Percentiles rank a stretch among this genome's conserved stretches.
phyloP scores from a whole-genome alignment of 192 early-diverging fungal genomes.

The Cetraspora pellucida region DNA sequence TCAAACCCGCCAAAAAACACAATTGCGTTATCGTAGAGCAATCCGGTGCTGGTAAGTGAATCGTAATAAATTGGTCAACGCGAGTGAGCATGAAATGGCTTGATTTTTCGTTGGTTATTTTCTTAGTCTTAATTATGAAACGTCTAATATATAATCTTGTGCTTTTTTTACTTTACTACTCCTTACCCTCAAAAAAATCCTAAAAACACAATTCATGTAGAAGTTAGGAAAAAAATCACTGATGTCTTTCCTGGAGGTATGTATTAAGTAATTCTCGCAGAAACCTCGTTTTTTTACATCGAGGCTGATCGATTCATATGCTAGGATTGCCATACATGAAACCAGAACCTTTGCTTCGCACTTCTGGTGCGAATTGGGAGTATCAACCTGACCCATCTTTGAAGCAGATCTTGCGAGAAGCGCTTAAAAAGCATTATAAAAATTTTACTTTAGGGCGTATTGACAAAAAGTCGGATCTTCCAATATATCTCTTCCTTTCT shows the following conservation, averaged over 20 bases:
- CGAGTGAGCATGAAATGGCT: too few species aligned
- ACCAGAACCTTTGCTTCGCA: slow-evolving; percentile 29
- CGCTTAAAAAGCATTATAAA: slow-evolving; percentile 26
- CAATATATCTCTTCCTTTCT: slow-evolving; percentile 34
- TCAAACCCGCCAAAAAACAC: background rate
- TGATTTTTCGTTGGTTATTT: too few species aligned
- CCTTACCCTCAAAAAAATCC: too few species aligned
- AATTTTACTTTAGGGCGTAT: background rate
- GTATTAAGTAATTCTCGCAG: background rate
- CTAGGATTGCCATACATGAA: slow-evolving; percentile 30
- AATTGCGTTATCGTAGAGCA: background rate
- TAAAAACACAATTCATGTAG: background rate
- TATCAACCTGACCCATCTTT: slow-evolving; percentile 26
- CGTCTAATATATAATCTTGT: too few species aligned
- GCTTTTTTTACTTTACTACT: too few species aligned
- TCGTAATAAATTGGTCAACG: too few species aligned
- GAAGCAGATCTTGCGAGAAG: slow-evolving; percentile 7
- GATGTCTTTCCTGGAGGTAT: slow-evolving; percentile 15
- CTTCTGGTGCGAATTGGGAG: slow-evolving; percentile 22
- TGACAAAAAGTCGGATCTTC: slow-evolving; percentile 28
- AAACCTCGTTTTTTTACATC: background rate
- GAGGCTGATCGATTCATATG: background rate
- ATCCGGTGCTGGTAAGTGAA: background rate
- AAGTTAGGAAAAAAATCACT: slow-evolving; percentile 8
- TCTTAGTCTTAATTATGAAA: too few species aligned